Percentiles rank a stretch among this genome's conserved stretches.
Evolutionary conservation across 106 monocot species (phyloP).

Genomic region (Cymbidium sinense): DNA sequence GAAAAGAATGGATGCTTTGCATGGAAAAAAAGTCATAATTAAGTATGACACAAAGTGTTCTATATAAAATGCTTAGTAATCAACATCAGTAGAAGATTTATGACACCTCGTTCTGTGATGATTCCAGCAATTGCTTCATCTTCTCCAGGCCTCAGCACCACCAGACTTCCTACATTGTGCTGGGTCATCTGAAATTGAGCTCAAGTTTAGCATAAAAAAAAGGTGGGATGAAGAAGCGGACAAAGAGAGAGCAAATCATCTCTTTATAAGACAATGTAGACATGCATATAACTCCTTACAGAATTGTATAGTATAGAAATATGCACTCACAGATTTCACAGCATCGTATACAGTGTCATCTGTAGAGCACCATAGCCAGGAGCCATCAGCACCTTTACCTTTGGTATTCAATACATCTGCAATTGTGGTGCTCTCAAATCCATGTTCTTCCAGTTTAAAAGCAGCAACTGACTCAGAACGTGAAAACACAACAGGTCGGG

Average conservation of each 20-base stretch:
- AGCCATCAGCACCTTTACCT: slow-evolving; percentile 74
- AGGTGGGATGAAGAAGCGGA: background rate
- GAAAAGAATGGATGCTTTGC: background rate
- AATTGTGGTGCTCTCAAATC: slow-evolving; percentile 73
- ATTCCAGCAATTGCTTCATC: slow-evolving; percentile 87
- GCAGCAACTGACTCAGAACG: slow-evolving; percentile 36
- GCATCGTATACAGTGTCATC: slow-evolving; percentile 70
- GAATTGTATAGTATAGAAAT: background rate
- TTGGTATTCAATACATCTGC: slow-evolving; percentile 53
- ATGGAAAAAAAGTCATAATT: background rate
- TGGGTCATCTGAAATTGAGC: slow-evolving; percentile 75
- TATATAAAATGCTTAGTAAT: background rate
- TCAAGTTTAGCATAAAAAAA: background rate
- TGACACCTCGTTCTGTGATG: slow-evolving; percentile 90
- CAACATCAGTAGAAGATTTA: background rate
- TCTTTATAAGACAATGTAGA: background rate
- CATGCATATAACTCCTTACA: background rate
- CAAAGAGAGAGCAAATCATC: background rate
- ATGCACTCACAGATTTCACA: slow-evolving; percentile 53
- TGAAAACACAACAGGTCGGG: slow-evolving; percentile 26
- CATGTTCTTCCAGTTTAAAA: slow-evolving; percentile 50
- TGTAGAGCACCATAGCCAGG: slow-evolving; percentile 78
- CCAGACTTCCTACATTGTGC: slow-evolving; percentile 93
- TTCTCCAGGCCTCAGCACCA: slow-evolving; percentile 73
- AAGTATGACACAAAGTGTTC: background rate